Conservation (phyloP, 2,329 filamentous ascomycete species). For the Ceratocystis colombiana region DNA sequence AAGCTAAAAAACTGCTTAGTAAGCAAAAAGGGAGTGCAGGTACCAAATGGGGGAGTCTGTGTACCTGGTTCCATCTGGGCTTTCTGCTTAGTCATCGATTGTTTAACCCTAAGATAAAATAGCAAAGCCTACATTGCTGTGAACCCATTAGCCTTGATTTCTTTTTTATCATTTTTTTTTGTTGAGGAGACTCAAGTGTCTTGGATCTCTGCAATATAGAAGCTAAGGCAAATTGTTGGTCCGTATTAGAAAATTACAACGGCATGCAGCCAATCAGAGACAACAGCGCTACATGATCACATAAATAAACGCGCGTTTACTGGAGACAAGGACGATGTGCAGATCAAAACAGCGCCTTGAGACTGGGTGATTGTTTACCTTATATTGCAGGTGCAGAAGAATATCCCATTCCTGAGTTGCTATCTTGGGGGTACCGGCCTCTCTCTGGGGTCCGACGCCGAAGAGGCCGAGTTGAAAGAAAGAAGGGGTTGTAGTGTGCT, state of each 20-base stretch:
- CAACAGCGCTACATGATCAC: background rate
- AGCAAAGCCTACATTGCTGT: too few relatives aligned
- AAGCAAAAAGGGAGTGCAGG: too few relatives aligned
- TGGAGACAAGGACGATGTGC: background rate
- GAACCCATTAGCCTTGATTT: too few relatives aligned
- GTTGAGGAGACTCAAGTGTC: too few relatives aligned
- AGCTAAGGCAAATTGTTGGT: background rate
- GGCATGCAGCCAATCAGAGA: background rate
- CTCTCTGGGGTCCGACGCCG: background rate
- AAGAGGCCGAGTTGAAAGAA: background rate
- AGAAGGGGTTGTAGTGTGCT: background rate
- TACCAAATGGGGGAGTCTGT: too few relatives aligned
- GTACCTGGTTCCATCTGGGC: background rate
- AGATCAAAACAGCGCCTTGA: background rate
- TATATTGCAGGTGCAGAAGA: background rate
- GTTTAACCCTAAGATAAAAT: background rate
- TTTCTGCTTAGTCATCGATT: background rate
- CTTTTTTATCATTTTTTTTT: too few relatives aligned
- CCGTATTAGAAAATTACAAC: background rate
- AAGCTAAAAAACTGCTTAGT: too few relatives aligned
- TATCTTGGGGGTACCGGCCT: too few relatives aligned
- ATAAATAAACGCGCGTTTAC: conserved; percentile 15
- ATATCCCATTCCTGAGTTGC: too few relatives aligned
- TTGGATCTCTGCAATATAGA: too few relatives aligned
- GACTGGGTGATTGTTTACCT: background rate